Base-by-base conservation (phyloP, 1,284 basidiomycete species). In the Melampsora larici-populina region DNA sequence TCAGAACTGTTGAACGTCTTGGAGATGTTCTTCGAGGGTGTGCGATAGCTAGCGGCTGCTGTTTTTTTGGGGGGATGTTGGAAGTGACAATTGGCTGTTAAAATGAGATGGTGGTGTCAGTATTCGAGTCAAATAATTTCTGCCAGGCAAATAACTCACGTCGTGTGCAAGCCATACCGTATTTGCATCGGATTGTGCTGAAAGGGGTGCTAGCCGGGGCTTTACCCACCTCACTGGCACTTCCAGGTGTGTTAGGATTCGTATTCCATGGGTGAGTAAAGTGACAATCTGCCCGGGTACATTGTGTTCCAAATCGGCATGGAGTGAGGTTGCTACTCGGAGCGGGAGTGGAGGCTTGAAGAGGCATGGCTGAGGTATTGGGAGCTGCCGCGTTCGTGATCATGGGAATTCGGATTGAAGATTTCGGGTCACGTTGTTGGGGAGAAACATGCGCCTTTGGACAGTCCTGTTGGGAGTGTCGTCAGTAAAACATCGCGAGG, bases 361-460 rank as follows among this genome's bases (percentile, higher is more conserved):
- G 33, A 13, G 48, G n/a, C 29, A 29, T 26, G 48, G 58, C 24
- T 21, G 62, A 15, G 29, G 40, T 40, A 31, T 26, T 43, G 17
- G 62, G 62, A 48, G 62, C 64, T 24, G 43, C 33, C 4, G 60
- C 40, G 7, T 21, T 31, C 60, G 68, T 51, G 55, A 58, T 29
- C 55, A 58, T 15, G 4, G 26, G 26, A 18, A 62, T 26, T 46
- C 55, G 64, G 36, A 75, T 75, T 48, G 73, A 75, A 48, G 73
- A 58, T 40, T 75, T 75, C n/a, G 73, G 73, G 29, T 75, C 73
- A 18, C 62, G 48, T 58, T 75, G 73, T 75, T 75, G 73, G 0
- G 73, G 73, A 21, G 73, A 75, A 15, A 75, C 73, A 60, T 75
- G 73, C 0, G 73, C 73, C 49, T 75, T 75, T 36, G 65, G 43